Percentiles rank a stretch among this genome's conserved stretches.
These are phyloP conservation scores for Fraxinus nigra DNA, from an alignment of 305 asterid genomes.

Conservation along the genomic window DNA sequence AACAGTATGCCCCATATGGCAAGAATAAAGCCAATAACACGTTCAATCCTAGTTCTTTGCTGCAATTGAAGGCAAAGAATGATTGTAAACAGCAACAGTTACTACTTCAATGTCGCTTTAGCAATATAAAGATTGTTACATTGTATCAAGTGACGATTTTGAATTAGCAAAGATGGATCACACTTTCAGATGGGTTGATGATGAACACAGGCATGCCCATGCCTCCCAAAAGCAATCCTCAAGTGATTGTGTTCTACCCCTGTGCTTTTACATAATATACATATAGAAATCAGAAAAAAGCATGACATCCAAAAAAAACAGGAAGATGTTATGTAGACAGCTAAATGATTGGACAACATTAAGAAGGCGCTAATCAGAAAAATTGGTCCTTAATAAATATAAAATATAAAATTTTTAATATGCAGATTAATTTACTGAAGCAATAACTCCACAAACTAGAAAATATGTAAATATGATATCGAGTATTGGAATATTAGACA, in stretches of 20 bases:
- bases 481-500: not conserved
- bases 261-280: slow-evolving; percentile 39
- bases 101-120: slow-evolving; percentile 24
- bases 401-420: slow-evolving; percentile 6
- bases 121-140: slow-evolving; percentile 28
- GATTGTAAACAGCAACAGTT: slow-evolving; percentile 26
- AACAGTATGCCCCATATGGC: slow-evolving; percentile 98
- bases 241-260: slow-evolving; percentile 69
- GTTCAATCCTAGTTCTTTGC: slow-evolving; percentile 96
- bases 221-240: slow-evolving; percentile 99
- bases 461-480: not conserved
- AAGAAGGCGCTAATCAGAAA: not conserved
- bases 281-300: slow-evolving; percentile 19
- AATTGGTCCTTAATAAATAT: not conserved
- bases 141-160: slow-evolving; percentile 34
- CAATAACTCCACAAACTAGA: not conserved
- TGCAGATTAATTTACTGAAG: not conserved
- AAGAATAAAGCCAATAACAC: slow-evolving; percentile 85
- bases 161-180: slow-evolving; percentile 41
- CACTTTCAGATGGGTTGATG: slow-evolving; percentile 96
- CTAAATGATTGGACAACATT: not conserved
- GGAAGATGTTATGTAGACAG: not conserved
- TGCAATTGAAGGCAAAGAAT: slow-evolving; percentile 47
- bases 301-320: slow-evolving; percentile 13
- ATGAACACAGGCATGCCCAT: slow-evolving; percentile 97